Evolutionary conservation across 2,329 filamentous ascomycete species (phyloP), one percentile per base, ranked within the genome.

Genomic region (Fusarium compactum): DNA sequence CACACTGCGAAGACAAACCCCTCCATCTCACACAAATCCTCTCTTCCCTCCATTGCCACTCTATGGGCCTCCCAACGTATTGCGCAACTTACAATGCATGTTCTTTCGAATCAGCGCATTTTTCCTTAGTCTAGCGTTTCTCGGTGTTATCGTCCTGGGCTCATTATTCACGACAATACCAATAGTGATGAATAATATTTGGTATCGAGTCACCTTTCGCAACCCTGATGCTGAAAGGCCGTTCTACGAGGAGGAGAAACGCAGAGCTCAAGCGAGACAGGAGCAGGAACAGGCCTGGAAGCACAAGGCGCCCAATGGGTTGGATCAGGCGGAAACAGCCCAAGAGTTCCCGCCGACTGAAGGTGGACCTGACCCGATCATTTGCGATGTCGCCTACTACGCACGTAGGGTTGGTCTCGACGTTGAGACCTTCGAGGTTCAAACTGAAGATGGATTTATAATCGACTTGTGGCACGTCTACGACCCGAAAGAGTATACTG

Each of bases 371-470:
- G 95, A 98, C 78, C 90, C 88, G 5, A 82, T 98, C 10, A 81
- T 92, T 10, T 93, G 92, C 75, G 92, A 98, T 74, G 88, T 95
- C 22, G 86, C 87, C 5, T 96, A 98, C 77, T 98, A 98, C 77
- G 95, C 95, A 2, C 87, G 93, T 22, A 86, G 95, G 15, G 94
- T 97, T 16, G 95, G 95, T 1, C 85, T 98, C 2, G 94, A 98
- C 66, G 88, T 94, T 25, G 95, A 98, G 76, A 87, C 87, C 12
- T 93, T 94, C 74, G 85, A 92, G 52, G 94, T 98, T 0, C 91
- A 97, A 79, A 98, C 95, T 0, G 95, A 98, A 78, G 95, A 98
- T 75, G 95, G 95, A 1, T 98, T 97, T 77, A 89, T 98, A 47
- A 92, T 98, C 67, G 89, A 92, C 24, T 84, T 98, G 2, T 97